These are phyloP conservation scores for Gilbertella persicaria DNA, from an alignment of 371 early-diverging fungal genomes.

Conservation along the genomic window DNA sequence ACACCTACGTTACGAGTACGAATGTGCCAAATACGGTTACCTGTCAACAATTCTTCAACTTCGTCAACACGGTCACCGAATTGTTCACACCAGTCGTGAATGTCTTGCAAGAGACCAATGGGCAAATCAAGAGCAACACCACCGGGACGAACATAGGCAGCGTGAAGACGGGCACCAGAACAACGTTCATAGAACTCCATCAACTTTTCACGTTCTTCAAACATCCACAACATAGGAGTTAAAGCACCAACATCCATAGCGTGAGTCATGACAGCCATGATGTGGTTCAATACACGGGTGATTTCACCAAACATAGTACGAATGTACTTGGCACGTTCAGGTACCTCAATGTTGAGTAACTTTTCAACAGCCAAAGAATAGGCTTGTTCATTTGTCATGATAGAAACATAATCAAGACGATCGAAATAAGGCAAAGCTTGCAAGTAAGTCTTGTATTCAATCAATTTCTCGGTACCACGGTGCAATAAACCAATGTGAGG, in stretches of 20 bases:
- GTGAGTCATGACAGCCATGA: constrained; percentile 96
- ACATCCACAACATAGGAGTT: constrained; percentile 98
- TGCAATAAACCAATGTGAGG: constrained; percentile 97
- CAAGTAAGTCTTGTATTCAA: constrained; percentile 96
- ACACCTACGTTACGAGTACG: constrained; percentile 89
- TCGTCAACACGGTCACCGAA: constrained; percentile 92
- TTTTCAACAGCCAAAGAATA: constrained; percentile 97
- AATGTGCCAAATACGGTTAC: constrained; percentile 94
- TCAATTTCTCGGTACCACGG: constrained; percentile 97
- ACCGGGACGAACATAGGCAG: constrained; percentile 96
- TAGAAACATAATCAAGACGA: constrained; percentile 97
- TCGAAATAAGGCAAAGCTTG: constrained; percentile 98
- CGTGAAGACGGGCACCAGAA: constrained; percentile 97
- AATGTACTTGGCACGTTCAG: constrained; percentile 94
- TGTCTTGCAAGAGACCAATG: constrained; percentile 92
- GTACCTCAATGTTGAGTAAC: constrained; percentile 95
- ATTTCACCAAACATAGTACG: constrained; percentile 97
- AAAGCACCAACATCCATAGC: constrained; percentile 97
- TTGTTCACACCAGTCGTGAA: constrained; percentile 90
- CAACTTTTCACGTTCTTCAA: constrained; percentile 97
- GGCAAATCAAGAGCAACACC: constrained; percentile 95
- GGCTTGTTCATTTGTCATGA: constrained; percentile 96
- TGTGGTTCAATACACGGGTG: constrained; percentile 96
- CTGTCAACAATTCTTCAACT: constrained; percentile 90
- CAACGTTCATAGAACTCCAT: constrained; percentile 99